These are phyloP conservation scores for Plasmopara viticola DNA, from an alignment of 352 stramenopile species.

Conservation along the genomic window DNA sequence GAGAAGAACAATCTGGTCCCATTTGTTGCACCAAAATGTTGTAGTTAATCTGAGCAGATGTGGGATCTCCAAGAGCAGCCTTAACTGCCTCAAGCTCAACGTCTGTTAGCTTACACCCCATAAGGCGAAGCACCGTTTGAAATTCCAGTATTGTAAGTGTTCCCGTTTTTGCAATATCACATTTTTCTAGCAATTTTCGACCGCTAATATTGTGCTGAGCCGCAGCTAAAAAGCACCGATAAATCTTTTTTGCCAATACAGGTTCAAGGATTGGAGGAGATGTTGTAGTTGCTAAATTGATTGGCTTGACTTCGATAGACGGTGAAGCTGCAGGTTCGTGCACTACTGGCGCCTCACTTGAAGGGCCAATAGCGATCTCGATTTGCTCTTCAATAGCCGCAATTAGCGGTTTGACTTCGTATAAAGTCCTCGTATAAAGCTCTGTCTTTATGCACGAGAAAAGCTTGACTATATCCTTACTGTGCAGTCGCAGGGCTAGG, in stretches of 20 bases:
- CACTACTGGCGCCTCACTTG: constrained; percentile 8
- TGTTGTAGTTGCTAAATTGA: constrained; percentile 4
- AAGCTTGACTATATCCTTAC: constrained; percentile 43
- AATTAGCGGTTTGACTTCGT: constrained; percentile 28
- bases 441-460: constrained; percentile 31
- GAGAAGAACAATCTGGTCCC: constrained; percentile 16
- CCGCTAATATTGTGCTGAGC: constrained; percentile 75
- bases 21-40: constrained; percentile 42
- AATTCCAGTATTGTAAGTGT: constrained; percentile 60
- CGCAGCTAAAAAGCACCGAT: constrained; percentile 50
- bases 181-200: constrained; percentile 65
- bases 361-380: constrained; percentile 14
- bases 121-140: constrained; percentile 69
- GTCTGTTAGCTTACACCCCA: constrained; percentile 54
- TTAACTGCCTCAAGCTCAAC: constrained; percentile 49
- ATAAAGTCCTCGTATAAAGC: constrained; percentile 23
- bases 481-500: constrained; percentile 37
- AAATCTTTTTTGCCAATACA: constrained; percentile 55
- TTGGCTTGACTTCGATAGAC: constrained; percentile 24
- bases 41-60: constrained; percentile 46
- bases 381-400: constrained; percentile 29
- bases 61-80: constrained; percentile 35
- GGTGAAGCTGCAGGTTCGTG: constrained; percentile 1
- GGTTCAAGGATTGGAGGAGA: constrained; percentile 15
- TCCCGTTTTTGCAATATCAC: constrained; percentile 44